Percentiles rank a stretch among this genome's conserved stretches.
Evolutionary conservation across 1,139 yeast species (phyloP).

Genomic region (Debaryomyces sp.): DNA sequence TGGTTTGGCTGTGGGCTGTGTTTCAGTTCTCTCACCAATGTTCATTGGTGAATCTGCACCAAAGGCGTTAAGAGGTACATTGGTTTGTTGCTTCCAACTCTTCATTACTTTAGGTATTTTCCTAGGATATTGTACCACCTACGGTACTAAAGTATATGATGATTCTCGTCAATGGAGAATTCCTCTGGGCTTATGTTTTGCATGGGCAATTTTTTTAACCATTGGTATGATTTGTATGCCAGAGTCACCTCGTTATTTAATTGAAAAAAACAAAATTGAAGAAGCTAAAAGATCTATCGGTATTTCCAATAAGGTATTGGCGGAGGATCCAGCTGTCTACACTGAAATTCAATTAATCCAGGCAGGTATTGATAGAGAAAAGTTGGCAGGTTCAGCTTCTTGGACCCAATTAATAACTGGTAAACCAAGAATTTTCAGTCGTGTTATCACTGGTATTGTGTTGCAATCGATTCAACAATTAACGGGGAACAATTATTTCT

Average conservation of each 20-base stretch:
- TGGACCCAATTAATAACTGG: slow-evolving; percentile 71
- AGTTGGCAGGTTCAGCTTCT: slow-evolving; percentile 62
- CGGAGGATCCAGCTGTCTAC: slow-evolving; percentile 58
- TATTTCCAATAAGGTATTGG: slow-evolving; percentile 58
- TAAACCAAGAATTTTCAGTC: slow-evolving; percentile 61
- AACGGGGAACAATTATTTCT: slow-evolving; percentile 80
- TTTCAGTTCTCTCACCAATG: slow-evolving; percentile 66
- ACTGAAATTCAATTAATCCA: slow-evolving; percentile 61
- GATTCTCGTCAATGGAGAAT: slow-evolving; percentile 66
- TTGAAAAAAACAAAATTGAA: slow-evolving; percentile 41
- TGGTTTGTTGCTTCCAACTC: slow-evolving; percentile 71
- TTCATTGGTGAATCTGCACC: slow-evolving; percentile 76
- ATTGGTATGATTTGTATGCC: slow-evolving; percentile 62
- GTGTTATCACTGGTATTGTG: slow-evolving; percentile 64
- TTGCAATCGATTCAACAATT: slow-evolving; percentile 75
- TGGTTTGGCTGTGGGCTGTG: slow-evolving; percentile 72
- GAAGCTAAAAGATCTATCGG: slow-evolving; percentile 58
- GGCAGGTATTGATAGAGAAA: slow-evolving; percentile 67
- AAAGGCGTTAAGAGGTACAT: slow-evolving; percentile 67
- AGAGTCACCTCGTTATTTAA: slow-evolving; percentile 61
- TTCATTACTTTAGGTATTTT: slow-evolving; percentile 71
- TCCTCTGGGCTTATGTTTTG: slow-evolving; percentile 62
- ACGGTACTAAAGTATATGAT: slow-evolving; percentile 55
- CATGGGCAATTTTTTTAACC: slow-evolving; percentile 56
- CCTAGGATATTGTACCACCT: slow-evolving; percentile 66